phyloP scores from a whole-genome alignment of 768 basidiomycete species.

The Termitomyces titanicus region DNA sequence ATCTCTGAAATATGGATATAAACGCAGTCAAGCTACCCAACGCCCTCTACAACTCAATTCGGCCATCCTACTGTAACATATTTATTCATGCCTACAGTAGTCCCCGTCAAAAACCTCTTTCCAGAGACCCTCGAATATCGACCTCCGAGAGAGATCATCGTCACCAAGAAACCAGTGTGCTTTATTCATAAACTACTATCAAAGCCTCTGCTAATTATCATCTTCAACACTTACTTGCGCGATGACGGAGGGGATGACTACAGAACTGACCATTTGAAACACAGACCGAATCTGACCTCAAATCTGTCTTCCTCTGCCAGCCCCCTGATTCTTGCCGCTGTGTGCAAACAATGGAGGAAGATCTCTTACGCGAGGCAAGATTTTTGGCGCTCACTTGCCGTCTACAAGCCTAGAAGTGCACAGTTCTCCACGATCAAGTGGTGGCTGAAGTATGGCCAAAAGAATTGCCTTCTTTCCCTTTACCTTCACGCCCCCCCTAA shows the following conservation, averaged over 20 bases:
- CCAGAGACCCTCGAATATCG: not conserved
- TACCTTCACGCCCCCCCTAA: not conserved
- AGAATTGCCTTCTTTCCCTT: not conserved
- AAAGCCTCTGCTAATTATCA: not conserved
- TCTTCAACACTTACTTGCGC: not conserved
- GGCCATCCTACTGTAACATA: too few relatives aligned
- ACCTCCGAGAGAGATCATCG: not conserved
- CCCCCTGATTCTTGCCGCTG: not conserved
- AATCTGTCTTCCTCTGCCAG: slow-evolving; percentile 1
- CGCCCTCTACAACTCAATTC: too few relatives aligned
- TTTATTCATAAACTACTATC: not conserved
- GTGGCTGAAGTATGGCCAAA: slow-evolving; percentile 4
- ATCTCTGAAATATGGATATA: too few relatives aligned
- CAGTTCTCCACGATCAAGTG: not conserved
- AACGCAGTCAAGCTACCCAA: too few relatives aligned
- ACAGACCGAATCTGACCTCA: not conserved
- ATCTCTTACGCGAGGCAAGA: not conserved
- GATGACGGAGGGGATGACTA: not conserved
- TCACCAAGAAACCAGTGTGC: not conserved
- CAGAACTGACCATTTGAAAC: not conserved
- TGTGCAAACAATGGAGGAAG: slow-evolving; percentile 2
- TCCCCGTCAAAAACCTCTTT: not conserved
- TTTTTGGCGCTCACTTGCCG: slow-evolving; percentile 8
- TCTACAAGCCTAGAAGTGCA: slow-evolving; percentile 2
- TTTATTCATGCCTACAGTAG: too few relatives aligned